Percentiles rank a stretch among this genome's conserved stretches.
Evolutionary conservation across 2,329 filamentous ascomycete genomes (phyloP).

Genomic region (Neopestalotiopsis sp.): DNA sequence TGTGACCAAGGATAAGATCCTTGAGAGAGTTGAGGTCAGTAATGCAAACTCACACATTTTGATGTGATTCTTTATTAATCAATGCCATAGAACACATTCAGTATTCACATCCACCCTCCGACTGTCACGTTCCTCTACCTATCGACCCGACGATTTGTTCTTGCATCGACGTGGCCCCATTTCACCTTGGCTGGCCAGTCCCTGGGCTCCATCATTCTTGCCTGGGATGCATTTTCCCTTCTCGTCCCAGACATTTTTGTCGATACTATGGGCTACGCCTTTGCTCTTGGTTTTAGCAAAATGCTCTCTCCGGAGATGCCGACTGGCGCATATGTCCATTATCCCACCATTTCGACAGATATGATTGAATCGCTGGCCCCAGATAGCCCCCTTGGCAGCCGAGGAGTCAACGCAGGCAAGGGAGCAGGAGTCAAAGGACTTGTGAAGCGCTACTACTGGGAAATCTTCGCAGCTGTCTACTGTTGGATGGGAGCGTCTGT

Average conservation of each 20-base stretch:
- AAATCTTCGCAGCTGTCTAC: conserved; percentile 82
- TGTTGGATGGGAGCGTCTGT: conserved; percentile 81
- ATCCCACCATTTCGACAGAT: conserved; percentile 96
- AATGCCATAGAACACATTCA: conserved; percentile 75
- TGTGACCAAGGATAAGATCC: conserved; percentile 78
- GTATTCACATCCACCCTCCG: conserved; percentile 85
- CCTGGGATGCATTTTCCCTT: conserved; percentile 91
- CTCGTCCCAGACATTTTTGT: conserved; percentile 93
- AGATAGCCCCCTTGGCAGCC: conserved; percentile 58
- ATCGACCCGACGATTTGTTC: conserved; percentile 83
- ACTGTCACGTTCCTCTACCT: conserved; percentile 90
- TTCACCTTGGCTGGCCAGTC: conserved; percentile 96
- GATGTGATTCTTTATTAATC: conserved; percentile 21
- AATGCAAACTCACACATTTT: neutral
- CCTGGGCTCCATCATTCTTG: conserved; percentile 83
- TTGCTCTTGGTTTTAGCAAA: conserved; percentile 82
- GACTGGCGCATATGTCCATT: conserved; percentile 94
- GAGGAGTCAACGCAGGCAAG: conserved; percentile 83
- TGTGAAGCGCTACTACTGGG: conserved; percentile 85
- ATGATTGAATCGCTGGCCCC: conserved; percentile 88
- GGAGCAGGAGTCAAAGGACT: conserved; percentile 74
- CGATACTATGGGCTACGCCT: conserved; percentile 98
- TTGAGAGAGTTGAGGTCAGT: conserved; percentile 75
- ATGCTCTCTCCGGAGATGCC: conserved; percentile 81
- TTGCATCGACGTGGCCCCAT: conserved; percentile 85